Evolutionary conservation across 352 stramenopile genomes (phyloP).

Genomic region (Phytopythium helicoides): DNA sequence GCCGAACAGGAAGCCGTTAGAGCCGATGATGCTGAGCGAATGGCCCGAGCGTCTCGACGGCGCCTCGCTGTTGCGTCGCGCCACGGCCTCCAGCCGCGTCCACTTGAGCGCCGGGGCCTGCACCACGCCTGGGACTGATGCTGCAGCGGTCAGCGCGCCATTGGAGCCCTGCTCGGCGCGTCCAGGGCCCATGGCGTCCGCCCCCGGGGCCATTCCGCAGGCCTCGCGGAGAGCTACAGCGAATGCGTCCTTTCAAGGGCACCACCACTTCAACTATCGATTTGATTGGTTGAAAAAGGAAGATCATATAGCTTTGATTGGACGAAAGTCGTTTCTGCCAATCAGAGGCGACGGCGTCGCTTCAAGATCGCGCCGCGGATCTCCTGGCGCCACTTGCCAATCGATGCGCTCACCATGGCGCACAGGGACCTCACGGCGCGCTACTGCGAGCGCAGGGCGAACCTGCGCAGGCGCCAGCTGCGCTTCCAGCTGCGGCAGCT

Average conservation of each 20-base stretch:
- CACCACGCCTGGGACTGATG: no score
- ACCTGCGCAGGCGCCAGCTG: slow-evolving; percentile 54
- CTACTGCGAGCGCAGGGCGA: slow-evolving; percentile 38
- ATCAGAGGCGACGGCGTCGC: no score
- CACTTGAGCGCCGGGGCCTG: slow-evolving; percentile 51
- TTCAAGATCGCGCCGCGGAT: slow-evolving; percentile 37
- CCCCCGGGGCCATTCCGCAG: background rate
- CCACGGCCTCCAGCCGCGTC: slow-evolving; percentile 47
- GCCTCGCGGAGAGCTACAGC: no score
- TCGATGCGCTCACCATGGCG: slow-evolving; percentile 33
- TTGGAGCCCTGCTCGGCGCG: background rate
- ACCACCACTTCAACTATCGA: background rate
- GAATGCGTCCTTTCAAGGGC: no score
- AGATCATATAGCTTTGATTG: no score
- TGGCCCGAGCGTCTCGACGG: slow-evolving; percentile 92
- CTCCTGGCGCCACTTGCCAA: no score
- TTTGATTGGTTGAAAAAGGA: slow-evolving; percentile 17
- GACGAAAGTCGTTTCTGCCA: no score
- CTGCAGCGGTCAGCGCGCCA: no score
- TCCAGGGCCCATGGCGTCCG: background rate
- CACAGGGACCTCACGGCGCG: slow-evolving; percentile 55
- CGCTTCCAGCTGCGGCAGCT: slow-evolving; percentile 54
- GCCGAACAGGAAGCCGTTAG: slow-evolving; percentile 92
- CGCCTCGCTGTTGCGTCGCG: slow-evolving; percentile 74
- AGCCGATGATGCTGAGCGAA: slow-evolving; percentile 89